Conservation (phyloP, 1,139 yeast genomes). For the Hemisphaericaspora xylanilytica region DNA sequence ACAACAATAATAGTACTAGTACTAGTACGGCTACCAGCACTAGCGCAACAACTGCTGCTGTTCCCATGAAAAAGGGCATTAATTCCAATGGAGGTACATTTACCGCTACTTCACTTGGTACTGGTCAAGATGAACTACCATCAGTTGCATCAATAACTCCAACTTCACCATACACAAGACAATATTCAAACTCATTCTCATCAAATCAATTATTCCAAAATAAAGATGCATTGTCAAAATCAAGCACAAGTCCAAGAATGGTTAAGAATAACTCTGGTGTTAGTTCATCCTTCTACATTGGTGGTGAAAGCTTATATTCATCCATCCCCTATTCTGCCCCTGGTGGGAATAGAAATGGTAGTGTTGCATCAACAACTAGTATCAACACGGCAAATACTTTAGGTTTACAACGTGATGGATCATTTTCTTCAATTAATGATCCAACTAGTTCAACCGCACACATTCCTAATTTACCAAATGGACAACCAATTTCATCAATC, state of each 20-base stretch:
- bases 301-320: constrained; percentile 51
- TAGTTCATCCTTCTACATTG: constrained; percentile 40
- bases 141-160: constrained; percentile 16
- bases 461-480: constrained; percentile 49
- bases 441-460: constrained; percentile 20
- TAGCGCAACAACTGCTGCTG: not conserved
- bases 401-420: constrained; percentile 8
- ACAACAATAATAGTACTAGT: too few relatives aligned
- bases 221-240: constrained; percentile 4
- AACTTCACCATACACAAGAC: constrained; percentile 17
- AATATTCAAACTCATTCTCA: constrained; percentile 11
- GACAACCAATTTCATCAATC: constrained; percentile 57
- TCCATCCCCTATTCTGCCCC: constrained; percentile 76
- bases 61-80: constrained; percentile 1
- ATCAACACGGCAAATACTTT: constrained; percentile 8
- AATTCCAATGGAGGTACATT: constrained; percentile 7
- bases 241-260: constrained; percentile 35
- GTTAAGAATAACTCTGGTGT: constrained; percentile 45
- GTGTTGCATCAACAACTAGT: constrained; percentile 13
- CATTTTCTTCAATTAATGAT: constrained; percentile 14
- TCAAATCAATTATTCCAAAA: constrained; percentile 13
- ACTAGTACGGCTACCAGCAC: too few relatives aligned
- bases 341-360: constrained; percentile 40
- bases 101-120: constrained; percentile 1
- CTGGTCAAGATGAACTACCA: constrained; percentile 2